Evolutionary conservation across 177 flowering plant species (phyloP).

Genomic region (Vitis hybrid): DNA sequence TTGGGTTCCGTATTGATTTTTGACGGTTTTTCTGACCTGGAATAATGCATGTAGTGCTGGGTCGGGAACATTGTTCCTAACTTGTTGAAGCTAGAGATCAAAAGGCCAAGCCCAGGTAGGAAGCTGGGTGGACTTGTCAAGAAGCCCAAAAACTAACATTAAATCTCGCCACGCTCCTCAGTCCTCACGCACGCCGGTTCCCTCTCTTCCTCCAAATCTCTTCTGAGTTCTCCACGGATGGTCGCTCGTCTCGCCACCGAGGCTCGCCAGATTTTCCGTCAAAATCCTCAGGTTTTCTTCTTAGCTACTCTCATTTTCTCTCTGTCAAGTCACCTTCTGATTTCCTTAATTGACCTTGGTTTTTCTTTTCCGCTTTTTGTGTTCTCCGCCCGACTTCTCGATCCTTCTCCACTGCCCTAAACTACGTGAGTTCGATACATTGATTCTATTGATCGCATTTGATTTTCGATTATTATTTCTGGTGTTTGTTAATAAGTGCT

Average conservation of each 20-base stretch:
- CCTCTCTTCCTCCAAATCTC: too few relatives aligned
- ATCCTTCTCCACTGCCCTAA: constrained; percentile 87
- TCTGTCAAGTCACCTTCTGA: constrained; percentile 4
- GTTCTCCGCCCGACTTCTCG: constrained; percentile 64
- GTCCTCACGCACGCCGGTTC: too few relatives aligned
- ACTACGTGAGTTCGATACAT: constrained; percentile 63
- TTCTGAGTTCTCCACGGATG: constrained; percentile 33
- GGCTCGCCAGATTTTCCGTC: constrained; percentile 76
- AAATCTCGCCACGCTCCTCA: too few relatives aligned
- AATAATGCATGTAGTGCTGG: too few relatives aligned
- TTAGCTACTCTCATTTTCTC: constrained; percentile 8
- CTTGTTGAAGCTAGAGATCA: too few relatives aligned
- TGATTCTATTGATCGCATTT: neutral
- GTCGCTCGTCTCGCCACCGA: constrained; percentile 71
- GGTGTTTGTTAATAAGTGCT: neutral
- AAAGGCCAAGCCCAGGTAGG: too few relatives aligned
- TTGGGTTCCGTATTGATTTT: too few relatives aligned
- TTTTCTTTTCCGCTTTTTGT: neutral
- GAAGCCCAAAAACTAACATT: too few relatives aligned
- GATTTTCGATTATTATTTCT: constrained; percentile 1
- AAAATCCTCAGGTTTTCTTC: constrained; percentile 46
- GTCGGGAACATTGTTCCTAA: too few relatives aligned
- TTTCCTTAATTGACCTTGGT: neutral
- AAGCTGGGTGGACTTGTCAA: too few relatives aligned
- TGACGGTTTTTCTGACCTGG: too few relatives aligned